Evolutionary conservation across 2,329 filamentous ascomycete genomes (phyloP), one percentile per base, ranked within the genome.

Genomic region (Alternaria consortialis): DNA sequence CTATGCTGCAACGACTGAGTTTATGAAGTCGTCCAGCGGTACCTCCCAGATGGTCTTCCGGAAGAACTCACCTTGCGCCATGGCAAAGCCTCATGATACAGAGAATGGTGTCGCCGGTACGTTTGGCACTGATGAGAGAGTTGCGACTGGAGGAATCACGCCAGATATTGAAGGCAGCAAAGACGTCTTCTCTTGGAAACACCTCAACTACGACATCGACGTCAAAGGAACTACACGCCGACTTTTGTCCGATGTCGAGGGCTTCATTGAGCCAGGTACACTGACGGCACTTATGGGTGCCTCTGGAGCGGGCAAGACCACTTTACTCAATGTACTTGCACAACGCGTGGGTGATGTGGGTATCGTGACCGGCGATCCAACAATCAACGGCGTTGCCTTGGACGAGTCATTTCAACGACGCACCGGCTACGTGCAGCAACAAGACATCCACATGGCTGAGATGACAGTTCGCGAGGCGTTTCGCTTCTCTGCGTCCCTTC

Each of bases 201-300:
- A 53, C 68, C 88, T 95, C 3, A 91, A 88, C 79, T 95, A 86
- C 64, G 82, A 84, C 37, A 88, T 91, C 74, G 88, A 90, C 76
- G 91, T 94, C 79, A 94, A 94, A 4, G 36, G 36, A 37, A 37
- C 36, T 37, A 37, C 15, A n/a, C 36, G 36, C 15, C 36, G 36
- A n/a, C 17, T 37, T 13, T n/a, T 37, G 36, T 37, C 36, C 36
- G 36, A 37, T 37, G 36, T 97, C 12, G 90, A 94, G 72, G 93
- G 93, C 27, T 97, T 91, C 91, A 92, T 97, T 56, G 93, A 94
- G 78, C 93, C 93, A 4, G 93, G 93, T 55, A 95, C 91, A 7
- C 79, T 95, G 32, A 63, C 92, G 7, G 92, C 91, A 43, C 83
- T 95, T 4, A 96, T 96, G 92, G 91, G 40, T 40, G 64, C 59